Base-by-base conservation (phyloP, 805 yeast genomes). In the Sugiyamaella marilandica region DNA sequence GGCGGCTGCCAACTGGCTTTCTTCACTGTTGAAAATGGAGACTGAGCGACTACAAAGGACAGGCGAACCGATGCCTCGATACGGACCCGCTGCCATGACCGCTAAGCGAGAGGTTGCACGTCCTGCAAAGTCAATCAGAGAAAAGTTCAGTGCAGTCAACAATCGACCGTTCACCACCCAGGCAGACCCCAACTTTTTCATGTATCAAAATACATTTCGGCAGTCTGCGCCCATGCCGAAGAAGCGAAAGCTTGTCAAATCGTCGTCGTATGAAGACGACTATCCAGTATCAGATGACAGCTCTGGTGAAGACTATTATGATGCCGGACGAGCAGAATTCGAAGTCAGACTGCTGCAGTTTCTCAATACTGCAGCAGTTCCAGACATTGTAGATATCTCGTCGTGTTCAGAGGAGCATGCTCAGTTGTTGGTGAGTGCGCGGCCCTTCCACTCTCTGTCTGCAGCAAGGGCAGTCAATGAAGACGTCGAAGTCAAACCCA, bases 381-480 rank as follows among this genome's bases (percentile, higher is more conserved):
- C 82, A 52, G 96, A 91, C 65, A 72, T 94, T 44, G 79, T 85
- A 10, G 98, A 92, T 70, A 81, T 91, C 32, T 81, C 94, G 5
- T 82, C 82, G 29, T 82, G 89, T 47, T 73, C 81, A 0, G 83
- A 87, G 10, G 79, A 76, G 8, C 74, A 80, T 29, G 97, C 95
- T 0, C 77, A 81, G 32, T 56, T 73, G 5, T 70, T 94, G 14
- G 75, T 87, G n/a, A 69, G 75, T 4, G 74, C 76, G 53, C 76
- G 99, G 60, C 97, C 98, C 0, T 92, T 76, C 64, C 58, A 60
- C 1, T 73, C 80, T 19, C 73, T 92, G 19, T 79, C 75, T 51
- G 78, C 74, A 10, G 81, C 91, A 45, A 76, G 84, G 29, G 78
- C 76, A 43, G 75, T 80, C 47, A 80, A 80, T 45, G 80, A 87